These are phyloP conservation scores for Scheffersomyces amazonensis DNA, from an alignment of 805 yeast species.

Conservation along the genomic window DNA sequence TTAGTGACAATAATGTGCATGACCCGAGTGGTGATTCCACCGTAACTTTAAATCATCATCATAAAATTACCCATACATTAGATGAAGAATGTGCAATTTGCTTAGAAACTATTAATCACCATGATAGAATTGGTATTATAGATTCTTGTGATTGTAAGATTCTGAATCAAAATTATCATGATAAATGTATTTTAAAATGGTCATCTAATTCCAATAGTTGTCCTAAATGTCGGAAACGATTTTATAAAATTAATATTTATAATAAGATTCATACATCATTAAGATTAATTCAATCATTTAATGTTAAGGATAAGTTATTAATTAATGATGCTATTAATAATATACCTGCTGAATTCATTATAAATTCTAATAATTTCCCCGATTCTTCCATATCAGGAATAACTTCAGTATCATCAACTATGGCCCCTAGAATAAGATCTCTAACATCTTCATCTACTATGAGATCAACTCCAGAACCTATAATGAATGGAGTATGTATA, in stretches of 20 bases:
- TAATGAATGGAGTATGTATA: slow-evolving; percentile 23
- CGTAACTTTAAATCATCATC: background rate
- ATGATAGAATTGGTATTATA: slow-evolving; percentile 21
- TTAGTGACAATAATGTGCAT: too few relatives aligned
- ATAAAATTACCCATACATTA: too few relatives aligned
- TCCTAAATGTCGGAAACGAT: slow-evolving; percentile 57
- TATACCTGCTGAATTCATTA: slow-evolving; percentile 36
- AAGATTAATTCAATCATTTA: slow-evolving; percentile 6
- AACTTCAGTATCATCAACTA: background rate
- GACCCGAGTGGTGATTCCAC: too few relatives aligned
- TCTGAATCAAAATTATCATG: slow-evolving; percentile 51
- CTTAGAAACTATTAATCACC: slow-evolving; percentile 30
- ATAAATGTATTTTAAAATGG: slow-evolving; percentile 58
- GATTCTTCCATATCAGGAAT: background rate
- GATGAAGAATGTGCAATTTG: slow-evolving; percentile 58
- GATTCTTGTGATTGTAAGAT: slow-evolving; percentile 32
- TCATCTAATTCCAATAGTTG: slow-evolving; percentile 52
- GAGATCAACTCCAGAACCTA: background rate
- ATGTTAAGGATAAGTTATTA: slow-evolving; percentile 28
- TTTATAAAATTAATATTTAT: slow-evolving; percentile 32
- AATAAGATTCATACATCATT: slow-evolving; percentile 6
- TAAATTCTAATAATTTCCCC: too few relatives aligned
- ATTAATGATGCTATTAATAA: slow-evolving; percentile 34
- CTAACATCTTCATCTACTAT: background rate
- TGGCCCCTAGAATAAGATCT: background rate